Evolutionary conservation across 2,329 filamentous ascomycete genomes (phyloP), one percentile per base, ranked within the genome.

Genomic region (Scedosporium minutisporum): DNA sequence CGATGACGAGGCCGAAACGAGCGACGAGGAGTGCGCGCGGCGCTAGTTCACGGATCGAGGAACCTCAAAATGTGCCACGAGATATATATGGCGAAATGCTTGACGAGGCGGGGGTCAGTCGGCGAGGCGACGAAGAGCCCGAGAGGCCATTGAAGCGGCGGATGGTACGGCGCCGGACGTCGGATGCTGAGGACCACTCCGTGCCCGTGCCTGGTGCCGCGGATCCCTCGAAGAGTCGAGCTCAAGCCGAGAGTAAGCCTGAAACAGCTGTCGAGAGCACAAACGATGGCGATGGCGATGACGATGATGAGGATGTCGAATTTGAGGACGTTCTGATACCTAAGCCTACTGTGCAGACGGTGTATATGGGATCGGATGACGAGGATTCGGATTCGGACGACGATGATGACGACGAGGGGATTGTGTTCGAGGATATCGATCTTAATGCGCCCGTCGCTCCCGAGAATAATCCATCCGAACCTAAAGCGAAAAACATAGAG

Each of bases 321-420:
- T 82, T 83, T 66, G 76, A 83, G 64, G 81, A 84, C 67, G 78
- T 83, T 1, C 66, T 71, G 3, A 66, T 82, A 3, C 81, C 82
- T 0, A 66, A 72, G 14, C 75, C 80, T 0, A 81, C 76, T 0
- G 66, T 82, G 18, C 82, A 85, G 67, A 84, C 81, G 1, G 74
- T 82, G 62, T 75, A 79, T 57, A 69, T 76, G 62, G 79, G 81
- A 41, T 80, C 78, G 0, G 80, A 80, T 9, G 78, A 80, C 1
- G 75, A 77, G 1, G 61, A 62, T 27, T 64, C 51, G 27, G 60
- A 63, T 16, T 58, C 60, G 16, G 71, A 73, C 9, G 69, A 77
- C 1, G 69, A 70, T 1, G 74, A 78, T 1, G 75, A 76, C 3
- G 75, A 77, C 1, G 74, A 77, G 10, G 75, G 76, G 6, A 65